These are phyloP conservation scores for Hemisphaericaspora lyxosophila DNA, from an alignment of 1,139 yeast species.

Conservation along the genomic window DNA sequence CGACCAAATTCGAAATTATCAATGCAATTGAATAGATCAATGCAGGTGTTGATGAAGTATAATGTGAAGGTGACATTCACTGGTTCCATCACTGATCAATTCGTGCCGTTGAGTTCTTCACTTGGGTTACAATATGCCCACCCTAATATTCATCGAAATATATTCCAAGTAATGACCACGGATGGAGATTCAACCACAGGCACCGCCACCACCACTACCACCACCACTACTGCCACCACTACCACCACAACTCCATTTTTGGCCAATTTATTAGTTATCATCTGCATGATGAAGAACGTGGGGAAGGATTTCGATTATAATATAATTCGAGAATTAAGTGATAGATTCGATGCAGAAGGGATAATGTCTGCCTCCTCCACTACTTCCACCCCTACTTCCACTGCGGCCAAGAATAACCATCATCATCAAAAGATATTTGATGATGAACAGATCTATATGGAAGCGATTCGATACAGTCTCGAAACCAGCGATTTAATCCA, in stretches of 20 bases:
- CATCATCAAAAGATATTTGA: slow-evolving; percentile 30
- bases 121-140: slow-evolving; percentile 46
- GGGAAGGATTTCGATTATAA: slow-evolving; percentile 35
- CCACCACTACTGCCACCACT: neutral
- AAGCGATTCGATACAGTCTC: slow-evolving; percentile 33
- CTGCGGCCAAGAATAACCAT: too few species aligned
- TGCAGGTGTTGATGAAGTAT: slow-evolving; percentile 31
- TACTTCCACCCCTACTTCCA: too few species aligned
- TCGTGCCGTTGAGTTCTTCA: slow-evolving; percentile 46
- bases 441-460: slow-evolving; percentile 27
- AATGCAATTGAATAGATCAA: slow-evolving; percentile 28
- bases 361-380: too few species aligned
- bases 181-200: too few species aligned
- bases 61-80: slow-evolving; percentile 52
- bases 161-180: slow-evolving; percentile 20
- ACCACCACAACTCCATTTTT: slow-evolving; percentile 15
- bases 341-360: slow-evolving; percentile 24
- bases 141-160: slow-evolving; percentile 52
- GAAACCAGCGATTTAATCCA: slow-evolving; percentile 37
- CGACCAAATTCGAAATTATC: slow-evolving; percentile 36
- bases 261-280: slow-evolving; percentile 30
- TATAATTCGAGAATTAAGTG: slow-evolving; percentile 33
- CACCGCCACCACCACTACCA: neutral
- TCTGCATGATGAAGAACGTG: slow-evolving; percentile 36
- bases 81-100: slow-evolving; percentile 48